Conservation (phyloP, 768 basidiomycete species). For the Suillus paluster region DNA sequence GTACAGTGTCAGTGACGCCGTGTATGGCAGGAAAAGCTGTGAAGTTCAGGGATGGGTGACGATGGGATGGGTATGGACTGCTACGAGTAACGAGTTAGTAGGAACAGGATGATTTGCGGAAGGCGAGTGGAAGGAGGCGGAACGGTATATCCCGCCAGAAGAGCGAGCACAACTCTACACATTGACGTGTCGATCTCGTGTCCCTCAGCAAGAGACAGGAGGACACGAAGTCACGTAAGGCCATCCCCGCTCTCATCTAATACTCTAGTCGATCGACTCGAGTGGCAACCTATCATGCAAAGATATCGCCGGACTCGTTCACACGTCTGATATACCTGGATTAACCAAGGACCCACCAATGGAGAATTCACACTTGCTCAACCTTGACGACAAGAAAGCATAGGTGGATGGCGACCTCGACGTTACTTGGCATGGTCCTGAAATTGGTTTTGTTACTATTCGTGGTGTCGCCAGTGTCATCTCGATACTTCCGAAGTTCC, state of each 20-base stretch:
- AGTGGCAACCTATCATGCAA: constrained; percentile 76
- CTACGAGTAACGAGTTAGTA: constrained; percentile 91
- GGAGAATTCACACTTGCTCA: constrained; percentile 62
- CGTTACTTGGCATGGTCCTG: constrained; percentile 60
- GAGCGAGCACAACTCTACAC: constrained; percentile 79
- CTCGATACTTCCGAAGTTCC: too few relatives aligned
- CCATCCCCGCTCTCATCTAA: constrained; percentile 60
- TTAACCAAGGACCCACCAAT: constrained; percentile 81
- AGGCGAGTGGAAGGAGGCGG: constrained; percentile 1
- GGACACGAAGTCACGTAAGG: constrained; percentile 86
- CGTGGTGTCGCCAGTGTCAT: too few relatives aligned
- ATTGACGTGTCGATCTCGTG: constrained; percentile 90
- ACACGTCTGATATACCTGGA: constrained; percentile 56
- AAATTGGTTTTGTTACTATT: too few relatives aligned
- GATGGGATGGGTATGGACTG: constrained; percentile 84
- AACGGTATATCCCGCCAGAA: constrained; percentile 37
- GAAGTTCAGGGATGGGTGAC: constrained; percentile 82
- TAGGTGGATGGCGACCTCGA: constrained; percentile 96
- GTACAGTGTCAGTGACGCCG: constrained; percentile 69
- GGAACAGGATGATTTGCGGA: constrained; percentile 60
- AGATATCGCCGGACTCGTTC: constrained; percentile 72
- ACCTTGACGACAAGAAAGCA: constrained; percentile 72
- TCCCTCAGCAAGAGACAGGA: constrained; percentile 82
- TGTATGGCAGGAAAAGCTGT: constrained; percentile 65
- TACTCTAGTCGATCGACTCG: constrained; percentile 71